Percentiles rank a stretch among this genome's conserved stretches.
phyloP scores from a whole-genome alignment of 768 basidiomycete species.

The Leccinum pellstonianum region DNA sequence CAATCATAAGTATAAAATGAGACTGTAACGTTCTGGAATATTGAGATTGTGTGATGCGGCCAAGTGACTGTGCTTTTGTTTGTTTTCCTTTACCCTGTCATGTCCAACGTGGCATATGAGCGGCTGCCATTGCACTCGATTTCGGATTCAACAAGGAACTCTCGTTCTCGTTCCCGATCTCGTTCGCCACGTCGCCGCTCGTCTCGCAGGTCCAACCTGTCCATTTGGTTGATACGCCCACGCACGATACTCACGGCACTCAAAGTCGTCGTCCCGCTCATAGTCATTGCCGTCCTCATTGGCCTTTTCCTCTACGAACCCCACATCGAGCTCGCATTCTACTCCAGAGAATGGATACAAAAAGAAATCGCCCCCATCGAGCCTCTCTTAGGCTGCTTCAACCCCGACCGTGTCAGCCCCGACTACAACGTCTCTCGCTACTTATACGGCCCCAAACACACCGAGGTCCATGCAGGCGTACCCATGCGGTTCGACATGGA shows the following conservation, averaged over 20 bases:
- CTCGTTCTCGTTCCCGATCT: conserved; percentile 24
- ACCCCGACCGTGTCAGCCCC: conserved; percentile 55
- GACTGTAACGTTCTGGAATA: too few relatives aligned
- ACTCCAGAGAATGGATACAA: conserved; percentile 71
- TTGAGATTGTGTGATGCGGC: too few relatives aligned
- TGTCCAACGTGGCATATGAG: conserved; percentile 46
- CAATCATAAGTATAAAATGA: too few relatives aligned
- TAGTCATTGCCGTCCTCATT: conserved; percentile 41
- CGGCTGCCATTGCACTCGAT: conserved; percentile 50
- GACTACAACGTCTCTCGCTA: conserved; percentile 66
- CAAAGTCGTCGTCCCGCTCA: conserved; percentile 44
- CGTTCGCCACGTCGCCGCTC: conserved; percentile 27
- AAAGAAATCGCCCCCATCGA: conserved; percentile 64
- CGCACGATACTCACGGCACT: conserved; percentile 40
- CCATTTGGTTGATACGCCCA: conserved; percentile 30
- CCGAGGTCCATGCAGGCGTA: conserved; percentile 79
- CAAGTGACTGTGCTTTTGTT: not conserved
- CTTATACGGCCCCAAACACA: conserved; percentile 61
- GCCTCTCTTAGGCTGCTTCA: conserved; percentile 75
- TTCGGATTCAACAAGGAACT: conserved; percentile 28
- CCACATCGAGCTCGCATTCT: conserved; percentile 83
- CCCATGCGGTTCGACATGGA: conserved; percentile 77
- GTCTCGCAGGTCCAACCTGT: conserved; percentile 28
- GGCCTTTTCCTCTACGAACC: conserved; percentile 68
- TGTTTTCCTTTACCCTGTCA: conserved; percentile 7